Evolutionary conservation across 805 yeast species (phyloP), one percentile per base, ranked within the genome.

Genomic region (Pichia sporocuriosa): DNA sequence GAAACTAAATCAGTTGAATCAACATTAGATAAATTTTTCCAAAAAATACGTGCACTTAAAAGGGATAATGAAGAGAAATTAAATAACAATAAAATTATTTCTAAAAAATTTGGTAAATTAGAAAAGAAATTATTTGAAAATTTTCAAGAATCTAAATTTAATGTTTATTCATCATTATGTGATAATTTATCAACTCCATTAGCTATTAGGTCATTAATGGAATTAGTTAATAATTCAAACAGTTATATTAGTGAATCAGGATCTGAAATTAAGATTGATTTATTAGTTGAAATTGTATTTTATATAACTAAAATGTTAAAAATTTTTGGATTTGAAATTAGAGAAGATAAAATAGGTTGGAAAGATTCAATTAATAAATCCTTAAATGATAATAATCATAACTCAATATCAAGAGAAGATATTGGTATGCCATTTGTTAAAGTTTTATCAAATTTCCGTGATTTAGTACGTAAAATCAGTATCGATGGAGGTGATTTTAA

Each of bases 331-430:
- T 84, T 93, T 54, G 79, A 77, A 37, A 65, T 77, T 13, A 75
- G 90, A 57, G 39, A 66, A 1, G 95, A 86, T 59, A 64, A 66
- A 8, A 63, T 90, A 27, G 98, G 98, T 9, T 93, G 97, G 98
- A 61, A 67, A 6, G 82, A 73, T 15, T 5, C 5, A 7, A 24
- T 4, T 10, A 24, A 10, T 24, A 10, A 24, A n/a, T n/a, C n/a
- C n/a, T n/a, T n/a, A n/a, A n/a, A n/a, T n/a, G n/a, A n/a, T n/a
- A n/a, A n/a, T n/a, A n/a, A n/a, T n/a, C n/a, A n/a, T n/a, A n/a
- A n/a, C n/a, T n/a, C n/a, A n/a, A n/a, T n/a, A n/a, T n/a, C n/a
- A n/a, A n/a, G n/a, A 3, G 97, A 93, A 58, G 95, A 85, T 16
- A 59, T 75, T 21, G 80, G 77, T 5, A 60, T 84, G 67, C 97